Evolutionary conservation across 2,329 filamentous ascomycete genomes (phyloP).

Genomic region (Talaromyces funiculosus): DNA sequence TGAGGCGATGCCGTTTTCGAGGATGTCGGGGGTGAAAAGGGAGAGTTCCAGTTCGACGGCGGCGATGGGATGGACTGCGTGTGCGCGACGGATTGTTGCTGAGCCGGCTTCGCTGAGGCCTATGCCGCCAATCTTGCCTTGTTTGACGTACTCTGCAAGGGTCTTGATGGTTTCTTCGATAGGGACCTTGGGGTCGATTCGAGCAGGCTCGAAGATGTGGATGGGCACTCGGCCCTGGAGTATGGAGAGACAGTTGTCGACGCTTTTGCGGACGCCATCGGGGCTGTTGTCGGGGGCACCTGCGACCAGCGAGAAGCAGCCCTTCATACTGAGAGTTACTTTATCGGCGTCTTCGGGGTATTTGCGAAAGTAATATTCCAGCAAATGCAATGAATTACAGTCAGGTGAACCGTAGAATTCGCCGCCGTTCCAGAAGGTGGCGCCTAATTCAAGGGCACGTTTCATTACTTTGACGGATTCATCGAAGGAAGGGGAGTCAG

Average conservation of each 20-base stretch:
- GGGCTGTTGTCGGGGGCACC: constrained; percentile 47
- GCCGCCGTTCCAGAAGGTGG: constrained; percentile 57
- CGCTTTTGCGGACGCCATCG: constrained; percentile 49
- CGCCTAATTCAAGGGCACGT: constrained; percentile 44
- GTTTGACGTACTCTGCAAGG: constrained; percentile 35
- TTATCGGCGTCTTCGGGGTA: constrained; percentile 60
- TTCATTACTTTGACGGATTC: constrained; percentile 43
- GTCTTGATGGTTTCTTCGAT: constrained; percentile 43
- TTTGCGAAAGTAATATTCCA: constrained; percentile 57
- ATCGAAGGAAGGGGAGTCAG: not conserved
- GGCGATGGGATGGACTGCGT: constrained; percentile 49
- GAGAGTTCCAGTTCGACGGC: constrained; percentile 58
- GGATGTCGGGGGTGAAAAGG: constrained; percentile 51
- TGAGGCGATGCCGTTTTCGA: constrained; percentile 53
- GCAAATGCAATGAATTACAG: constrained; percentile 55
- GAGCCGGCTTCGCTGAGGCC: constrained; percentile 40
- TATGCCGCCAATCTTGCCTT: constrained; percentile 41
- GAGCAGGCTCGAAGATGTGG: constrained; percentile 56
- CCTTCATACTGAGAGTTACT: constrained; percentile 59
- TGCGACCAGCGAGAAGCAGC: constrained; percentile 35
- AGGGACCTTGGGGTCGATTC: constrained; percentile 49
- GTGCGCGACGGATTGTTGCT: constrained; percentile 39
- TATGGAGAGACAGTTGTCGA: constrained; percentile 52
- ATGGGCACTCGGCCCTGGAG: constrained; percentile 48
- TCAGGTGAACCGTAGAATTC: constrained; percentile 59